Conservation (phyloP, 2,329 filamentous ascomycete species). For the Fusarium circinatum region DNA sequence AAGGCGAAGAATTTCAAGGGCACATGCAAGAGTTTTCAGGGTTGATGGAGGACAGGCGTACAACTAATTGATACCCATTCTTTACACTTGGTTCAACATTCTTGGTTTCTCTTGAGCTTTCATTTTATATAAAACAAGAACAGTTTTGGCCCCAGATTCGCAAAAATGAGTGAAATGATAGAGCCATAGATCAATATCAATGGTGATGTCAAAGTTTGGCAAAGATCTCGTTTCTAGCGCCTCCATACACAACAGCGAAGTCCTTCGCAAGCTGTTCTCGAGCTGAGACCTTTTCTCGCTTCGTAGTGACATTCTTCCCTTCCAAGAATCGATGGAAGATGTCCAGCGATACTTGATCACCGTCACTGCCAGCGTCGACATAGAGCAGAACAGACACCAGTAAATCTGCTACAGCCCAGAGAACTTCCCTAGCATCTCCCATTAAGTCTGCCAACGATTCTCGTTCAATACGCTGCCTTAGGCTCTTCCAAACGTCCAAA, state of each 20-base stretch:
- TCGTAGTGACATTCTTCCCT: conserved; percentile 34
- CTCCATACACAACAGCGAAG: conserved; percentile 51
- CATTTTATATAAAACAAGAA: background rate
- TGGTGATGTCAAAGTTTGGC: conserved; percentile 40
- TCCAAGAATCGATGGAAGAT: conserved; percentile 55
- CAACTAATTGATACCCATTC: background rate
- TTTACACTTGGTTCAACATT: background rate
- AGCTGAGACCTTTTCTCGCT: conserved; percentile 26
- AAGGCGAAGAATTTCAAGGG: conserved; percentile 43
- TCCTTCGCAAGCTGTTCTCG: conserved; percentile 48
- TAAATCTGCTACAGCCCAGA: conserved; percentile 57
- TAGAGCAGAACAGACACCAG: conserved; percentile 56
- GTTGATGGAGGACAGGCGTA: background rate
- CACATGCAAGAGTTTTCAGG: conserved; percentile 37
- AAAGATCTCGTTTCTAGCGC: background rate
- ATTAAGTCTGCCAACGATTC: conserved; percentile 54
- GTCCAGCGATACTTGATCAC: conserved; percentile 50
- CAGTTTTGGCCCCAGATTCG: background rate
- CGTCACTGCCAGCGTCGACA: conserved; percentile 53
- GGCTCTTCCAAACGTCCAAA: conserved; percentile 51
- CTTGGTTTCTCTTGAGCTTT: background rate
- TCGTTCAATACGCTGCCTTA: conserved; percentile 52
- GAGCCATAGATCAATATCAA: background rate
- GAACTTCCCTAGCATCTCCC: conserved; percentile 56
- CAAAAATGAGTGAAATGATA: background rate